Evolutionary conservation across 2,329 filamentous ascomycete species (phyloP), one percentile per base, ranked within the genome.

Genomic region (Huntiella savannae): DNA sequence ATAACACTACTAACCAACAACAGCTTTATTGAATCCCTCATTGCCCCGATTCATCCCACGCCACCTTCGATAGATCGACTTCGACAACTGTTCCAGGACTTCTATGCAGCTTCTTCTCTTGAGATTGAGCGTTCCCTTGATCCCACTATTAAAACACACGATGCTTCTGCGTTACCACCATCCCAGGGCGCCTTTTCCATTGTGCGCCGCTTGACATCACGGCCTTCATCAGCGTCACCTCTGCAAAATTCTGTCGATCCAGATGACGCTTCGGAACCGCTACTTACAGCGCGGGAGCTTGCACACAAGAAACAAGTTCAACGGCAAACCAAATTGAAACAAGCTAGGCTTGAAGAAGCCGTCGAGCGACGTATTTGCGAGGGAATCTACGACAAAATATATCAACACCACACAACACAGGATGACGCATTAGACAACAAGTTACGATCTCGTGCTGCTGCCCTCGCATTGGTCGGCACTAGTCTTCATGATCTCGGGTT

Each of bases 361-460:
- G 82, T 96, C 0, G 91, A 98, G 59, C 75, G 83, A 52, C 75
- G 82, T 52, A 73, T 87, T 8, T 92, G 84, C 57, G 85, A 93
- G 58, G 77, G 79, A 45, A 78, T 88, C 40, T 96, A 96, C 57
- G 71, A 79, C 49, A 79, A 82, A 53, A 84, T 98, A 58, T 98
- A 88, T 71, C 77, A 86, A 40, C 91, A 98, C 59, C 76, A 81
- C 50, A 91, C 73, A 58, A 93, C 88, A 0, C 79, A 96, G 55
- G 91, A 98, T 57, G 88, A 95, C 61, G 87, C 91, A 10, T 75
- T 88, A 56, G 91, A 98, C 58, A 87, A 93, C 56, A 95, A 93
- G 58, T 68, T 98, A 43, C 76, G 91, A 28, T 98, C 91, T 7
- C 91, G 93, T 56, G 95, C 87, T 1, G 88, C 88, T 15, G 86